These are phyloP conservation scores for Candida pseudoglaebosa DNA, from an alignment of 805 yeast genomes.

Conservation along the genomic window DNA sequence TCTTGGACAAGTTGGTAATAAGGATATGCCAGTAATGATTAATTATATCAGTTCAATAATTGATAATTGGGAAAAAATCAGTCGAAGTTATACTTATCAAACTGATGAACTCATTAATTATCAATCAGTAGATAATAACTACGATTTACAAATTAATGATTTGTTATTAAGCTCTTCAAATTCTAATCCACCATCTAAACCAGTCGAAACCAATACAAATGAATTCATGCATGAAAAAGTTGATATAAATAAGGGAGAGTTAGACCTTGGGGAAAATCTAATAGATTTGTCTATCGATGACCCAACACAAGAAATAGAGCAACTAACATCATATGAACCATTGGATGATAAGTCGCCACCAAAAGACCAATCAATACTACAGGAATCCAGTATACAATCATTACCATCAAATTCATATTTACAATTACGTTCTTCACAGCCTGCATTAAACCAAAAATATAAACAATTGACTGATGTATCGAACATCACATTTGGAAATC, in stretches of 20 bases:
- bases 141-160: slow-evolving; percentile 1
- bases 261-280: no score
- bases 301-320: no score
- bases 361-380: no score
- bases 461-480: slow-evolving; percentile 17
- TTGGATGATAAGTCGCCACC: no score
- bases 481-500: slow-evolving; percentile 10
- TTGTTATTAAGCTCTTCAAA: no score
- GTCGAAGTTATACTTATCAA: slow-evolving; percentile 8
- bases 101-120: slow-evolving; percentile 17
- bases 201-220: no score
- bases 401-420: not conserved
- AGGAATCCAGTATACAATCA: no score
- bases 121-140: slow-evolving; percentile 8
- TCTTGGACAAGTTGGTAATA: slow-evolving; percentile 47
- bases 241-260: no score
- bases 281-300: no score
- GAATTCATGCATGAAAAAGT: no score
- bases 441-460: slow-evolving; percentile 2
- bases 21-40: slow-evolving; percentile 45
- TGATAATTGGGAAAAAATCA: slow-evolving; percentile 44
- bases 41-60: slow-evolving; percentile 52
- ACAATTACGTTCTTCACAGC: slow-evolving; percentile 4
- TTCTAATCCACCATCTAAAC: no score
- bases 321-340: no score